Percentiles rank a stretch among this genome's conserved stretches.
Conservation (phyloP, 257 asterid genomes). For the Plectranthus barbatus region DNA sequence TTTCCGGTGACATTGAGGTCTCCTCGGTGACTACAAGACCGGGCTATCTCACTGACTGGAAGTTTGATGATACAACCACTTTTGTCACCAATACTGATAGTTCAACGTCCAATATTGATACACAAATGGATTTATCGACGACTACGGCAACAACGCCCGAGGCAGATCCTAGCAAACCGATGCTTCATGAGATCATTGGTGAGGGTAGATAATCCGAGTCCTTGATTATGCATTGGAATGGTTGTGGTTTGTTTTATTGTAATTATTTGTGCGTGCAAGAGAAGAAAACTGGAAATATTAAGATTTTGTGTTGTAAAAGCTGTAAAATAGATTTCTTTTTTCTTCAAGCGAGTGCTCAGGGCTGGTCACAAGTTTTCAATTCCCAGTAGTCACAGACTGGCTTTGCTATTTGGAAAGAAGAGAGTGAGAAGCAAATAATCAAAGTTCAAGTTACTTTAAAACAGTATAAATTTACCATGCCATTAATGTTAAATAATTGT, state of each 20-base stretch:
- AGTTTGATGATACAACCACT: conserved; percentile 32
- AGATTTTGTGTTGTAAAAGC: not conserved
- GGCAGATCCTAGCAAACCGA: conserved; percentile 16
- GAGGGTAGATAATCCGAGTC: conserved; percentile 34
- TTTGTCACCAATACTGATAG: conserved; percentile 12
- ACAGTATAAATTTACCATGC: too few relatives aligned
- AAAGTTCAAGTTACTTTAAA: too few relatives aligned
- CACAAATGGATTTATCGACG: conserved; percentile 2
- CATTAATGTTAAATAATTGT: too few relatives aligned
- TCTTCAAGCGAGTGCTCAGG: too few relatives aligned
- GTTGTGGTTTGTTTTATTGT: too few relatives aligned
- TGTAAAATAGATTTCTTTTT: not conserved
- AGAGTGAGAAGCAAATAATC: too few relatives aligned
- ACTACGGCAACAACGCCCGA: conserved; percentile 8
- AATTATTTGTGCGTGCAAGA: not conserved
- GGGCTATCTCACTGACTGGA: conserved; percentile 44
- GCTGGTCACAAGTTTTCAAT: too few relatives aligned
- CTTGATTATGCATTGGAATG: not conserved
- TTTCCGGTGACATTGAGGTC: conserved; percentile 51
- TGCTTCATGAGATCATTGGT: conserved; percentile 39
- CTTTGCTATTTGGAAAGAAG: too few relatives aligned
- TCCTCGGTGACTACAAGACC: conserved; percentile 37
- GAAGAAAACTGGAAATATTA: not conserved
- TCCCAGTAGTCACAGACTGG: too few relatives aligned
- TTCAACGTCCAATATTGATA: conserved; percentile 5